Evolutionary conservation across 805 yeast species (phyloP).

Genomic region (Kodamaea neixiangensis): DNA sequence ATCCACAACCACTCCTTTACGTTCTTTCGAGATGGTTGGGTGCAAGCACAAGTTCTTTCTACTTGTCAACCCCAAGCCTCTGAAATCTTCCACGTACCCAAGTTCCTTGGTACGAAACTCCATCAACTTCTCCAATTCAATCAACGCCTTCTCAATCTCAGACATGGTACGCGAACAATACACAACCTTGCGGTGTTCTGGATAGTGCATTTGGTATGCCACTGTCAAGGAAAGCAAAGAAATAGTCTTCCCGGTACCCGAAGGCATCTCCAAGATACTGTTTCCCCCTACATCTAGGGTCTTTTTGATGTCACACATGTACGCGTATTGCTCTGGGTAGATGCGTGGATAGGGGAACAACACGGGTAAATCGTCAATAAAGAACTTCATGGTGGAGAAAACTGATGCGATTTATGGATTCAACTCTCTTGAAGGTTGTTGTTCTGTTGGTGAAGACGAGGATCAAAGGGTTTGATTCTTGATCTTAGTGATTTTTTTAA

Average conservation of each 20-base stretch:
- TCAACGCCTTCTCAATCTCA: constrained; percentile 95
- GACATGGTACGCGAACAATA: constrained; percentile 99
- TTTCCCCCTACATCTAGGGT: constrained; percentile 96
- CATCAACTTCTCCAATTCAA: constrained; percentile 88
- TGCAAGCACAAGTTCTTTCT: constrained; percentile 94
- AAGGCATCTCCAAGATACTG: constrained; percentile 97
- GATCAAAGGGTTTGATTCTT: neutral
- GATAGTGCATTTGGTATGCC: constrained; percentile 93
- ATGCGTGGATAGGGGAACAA: constrained; percentile 95
- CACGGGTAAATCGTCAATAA: constrained; percentile 93
- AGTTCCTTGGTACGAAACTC: constrained; percentile 78
- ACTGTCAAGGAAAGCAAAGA: constrained; percentile 88
- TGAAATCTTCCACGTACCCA: constrained; percentile 85
- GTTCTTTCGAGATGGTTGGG: constrained; percentile 82
- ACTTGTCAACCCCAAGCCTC: constrained; percentile 92
- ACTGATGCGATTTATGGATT: neutral
- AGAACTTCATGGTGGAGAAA: constrained; percentile 58
- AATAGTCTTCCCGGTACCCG: constrained; percentile 98
- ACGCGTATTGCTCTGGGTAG: constrained; percentile 97
- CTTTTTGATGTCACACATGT: constrained; percentile 93
- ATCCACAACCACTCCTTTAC: constrained; percentile 91
- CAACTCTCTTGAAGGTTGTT: neutral
- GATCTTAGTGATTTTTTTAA: neutral
- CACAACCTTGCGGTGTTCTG: constrained; percentile 90
- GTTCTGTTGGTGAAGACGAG: neutral